Evolutionary conservation across 176 grass and related monocot species (phyloP).

Genomic region (Oryza rufipogon): DNA sequence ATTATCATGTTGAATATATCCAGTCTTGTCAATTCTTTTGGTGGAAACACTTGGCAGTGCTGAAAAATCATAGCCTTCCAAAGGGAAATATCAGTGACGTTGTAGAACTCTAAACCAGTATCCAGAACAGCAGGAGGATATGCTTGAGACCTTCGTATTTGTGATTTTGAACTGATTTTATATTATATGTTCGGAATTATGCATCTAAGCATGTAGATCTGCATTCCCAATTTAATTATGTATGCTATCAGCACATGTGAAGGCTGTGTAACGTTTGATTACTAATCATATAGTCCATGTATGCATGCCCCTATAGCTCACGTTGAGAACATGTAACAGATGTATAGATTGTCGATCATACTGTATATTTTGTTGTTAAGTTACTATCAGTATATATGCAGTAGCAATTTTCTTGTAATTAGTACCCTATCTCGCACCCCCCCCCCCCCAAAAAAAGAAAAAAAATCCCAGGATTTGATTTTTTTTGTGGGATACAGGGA

Average conservation of each 20-base stretch:
- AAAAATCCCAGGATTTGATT: too few species aligned
- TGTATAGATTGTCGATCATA: conserved; percentile 8
- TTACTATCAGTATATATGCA: background rate
- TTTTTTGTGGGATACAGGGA: too few species aligned
- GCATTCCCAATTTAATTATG: background rate
- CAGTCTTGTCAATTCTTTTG: background rate
- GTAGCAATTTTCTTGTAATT: conserved; percentile 7
- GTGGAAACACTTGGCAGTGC: conserved; percentile 2
- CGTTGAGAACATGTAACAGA: background rate
- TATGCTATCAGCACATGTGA: background rate
- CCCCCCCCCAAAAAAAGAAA: too few species aligned
- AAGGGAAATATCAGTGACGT: background rate
- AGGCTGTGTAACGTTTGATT: background rate
- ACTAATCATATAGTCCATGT: background rate
- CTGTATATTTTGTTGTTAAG: background rate
- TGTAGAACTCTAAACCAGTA: background rate
- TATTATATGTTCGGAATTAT: conserved; percentile 6
- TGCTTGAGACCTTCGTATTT: conserved; percentile 23
- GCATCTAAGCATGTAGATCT: background rate
- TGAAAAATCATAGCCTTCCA: conserved; percentile 30
- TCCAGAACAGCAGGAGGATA: background rate
- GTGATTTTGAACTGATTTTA: background rate
- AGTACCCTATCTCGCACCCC: too few species aligned
- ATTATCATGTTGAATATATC: background rate
- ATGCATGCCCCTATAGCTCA: background rate